Percentiles rank a stretch among this genome's conserved stretches.
These are phyloP conservation scores for Abrus pulchellus DNA, from an alignment of 306 rosid species.

Conservation along the genomic window DNA sequence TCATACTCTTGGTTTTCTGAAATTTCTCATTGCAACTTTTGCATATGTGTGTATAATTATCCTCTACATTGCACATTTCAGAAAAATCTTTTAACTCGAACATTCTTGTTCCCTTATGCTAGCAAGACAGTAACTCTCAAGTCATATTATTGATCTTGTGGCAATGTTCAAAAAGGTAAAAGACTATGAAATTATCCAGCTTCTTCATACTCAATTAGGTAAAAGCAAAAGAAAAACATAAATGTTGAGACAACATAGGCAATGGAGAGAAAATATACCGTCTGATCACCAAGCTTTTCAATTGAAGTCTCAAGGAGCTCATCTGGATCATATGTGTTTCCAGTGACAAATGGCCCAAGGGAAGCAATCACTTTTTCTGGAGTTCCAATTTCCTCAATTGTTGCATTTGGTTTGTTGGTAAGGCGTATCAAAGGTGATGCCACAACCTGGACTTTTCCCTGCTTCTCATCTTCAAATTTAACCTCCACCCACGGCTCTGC, in stretches of 20 bases:
- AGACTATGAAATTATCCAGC: neutral
- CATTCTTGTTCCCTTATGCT: slow-evolving; percentile 11
- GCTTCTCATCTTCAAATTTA: slow-evolving; percentile 91
- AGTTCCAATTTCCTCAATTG: slow-evolving; percentile 92
- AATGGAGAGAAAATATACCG: slow-evolving; percentile 58
- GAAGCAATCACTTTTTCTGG: slow-evolving; percentile 95
- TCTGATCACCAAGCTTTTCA: slow-evolving; percentile 83
- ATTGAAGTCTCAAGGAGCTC: slow-evolving; percentile 84
- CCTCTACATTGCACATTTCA: slow-evolving; percentile 11
- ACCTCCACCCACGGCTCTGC: slow-evolving; percentile 99
- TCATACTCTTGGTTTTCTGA: slow-evolving; percentile 18
- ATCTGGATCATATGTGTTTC: slow-evolving; percentile 84
- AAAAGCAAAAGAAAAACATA: slow-evolving; percentile 1
- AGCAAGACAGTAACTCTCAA: slow-evolving; percentile 10
- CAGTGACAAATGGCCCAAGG: slow-evolving; percentile 95
- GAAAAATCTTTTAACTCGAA: slow-evolving; percentile 16
- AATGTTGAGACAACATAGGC: slow-evolving; percentile 6
- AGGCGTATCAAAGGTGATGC: slow-evolving; percentile 93
- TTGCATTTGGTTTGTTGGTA: slow-evolving; percentile 89
- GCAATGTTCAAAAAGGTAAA: slow-evolving; percentile 1
- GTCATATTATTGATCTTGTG: neutral
- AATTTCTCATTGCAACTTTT: slow-evolving; percentile 25
- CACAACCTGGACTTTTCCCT: slow-evolving; percentile 91
- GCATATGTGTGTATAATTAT: neutral
- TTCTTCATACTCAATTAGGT: slow-evolving; percentile 13